Conservation (phyloP, 768 basidiomycete genomes). For the Kwoniella botswanensis region DNA sequence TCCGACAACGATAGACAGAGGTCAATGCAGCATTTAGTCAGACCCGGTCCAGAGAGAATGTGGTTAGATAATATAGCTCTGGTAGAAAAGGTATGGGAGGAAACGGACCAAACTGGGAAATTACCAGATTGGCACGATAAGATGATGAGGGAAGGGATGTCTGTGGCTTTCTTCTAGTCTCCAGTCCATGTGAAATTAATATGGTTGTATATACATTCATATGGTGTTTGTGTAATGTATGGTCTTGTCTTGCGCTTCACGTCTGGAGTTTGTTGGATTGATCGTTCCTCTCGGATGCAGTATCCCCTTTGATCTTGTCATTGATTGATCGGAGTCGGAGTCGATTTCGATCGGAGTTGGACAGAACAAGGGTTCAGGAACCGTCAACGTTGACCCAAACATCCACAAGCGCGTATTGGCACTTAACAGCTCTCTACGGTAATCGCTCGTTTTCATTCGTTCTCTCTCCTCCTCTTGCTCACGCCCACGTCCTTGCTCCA, state of each 20-base stretch:
- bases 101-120: conserved; percentile 33
- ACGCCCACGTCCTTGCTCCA: background rate
- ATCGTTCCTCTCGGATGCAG: too few relatives aligned
- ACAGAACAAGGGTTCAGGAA: background rate
- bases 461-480: background rate
- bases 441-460: background rate
- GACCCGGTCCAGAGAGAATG: conserved; percentile 33
- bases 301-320: background rate
- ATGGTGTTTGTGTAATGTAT: too few relatives aligned
- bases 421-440: background rate
- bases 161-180: conserved; percentile 31
- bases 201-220: background rate
- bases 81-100: conserved; percentile 38
- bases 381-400: background rate
- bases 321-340: background rate
- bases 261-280: too few relatives aligned
- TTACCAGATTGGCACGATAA: conserved; percentile 40
- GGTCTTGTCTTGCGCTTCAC: too few relatives aligned
- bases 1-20: conserved; percentile 27
- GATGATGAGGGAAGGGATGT: conserved; percentile 34
- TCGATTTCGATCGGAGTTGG: background rate
- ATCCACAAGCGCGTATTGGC: background rate
- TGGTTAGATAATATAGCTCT: conserved; percentile 38
- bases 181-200: background rate
- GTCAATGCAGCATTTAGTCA: conserved; percentile 25